phyloP scores from a whole-genome alignment of 345 rosid species.

The Firmiana major region DNA sequence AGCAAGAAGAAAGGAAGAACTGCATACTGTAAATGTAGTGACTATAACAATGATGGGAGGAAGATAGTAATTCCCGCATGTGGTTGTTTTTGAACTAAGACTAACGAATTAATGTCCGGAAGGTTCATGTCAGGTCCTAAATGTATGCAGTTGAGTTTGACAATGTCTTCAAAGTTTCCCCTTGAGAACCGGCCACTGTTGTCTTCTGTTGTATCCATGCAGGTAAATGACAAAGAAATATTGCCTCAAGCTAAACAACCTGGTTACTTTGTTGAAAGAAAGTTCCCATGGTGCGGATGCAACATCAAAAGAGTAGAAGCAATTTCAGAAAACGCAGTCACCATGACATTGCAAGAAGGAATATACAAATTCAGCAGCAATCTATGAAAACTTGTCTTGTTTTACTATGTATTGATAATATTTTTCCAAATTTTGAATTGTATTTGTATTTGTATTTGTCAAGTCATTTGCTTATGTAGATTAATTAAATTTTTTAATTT shows the following conservation, averaged over 20 bases:
- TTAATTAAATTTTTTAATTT: too few relatives aligned
- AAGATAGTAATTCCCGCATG: neutral
- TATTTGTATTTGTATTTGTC: too few relatives aligned
- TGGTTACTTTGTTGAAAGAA: neutral
- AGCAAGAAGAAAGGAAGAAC: neutral
- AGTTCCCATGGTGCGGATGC: neutral
- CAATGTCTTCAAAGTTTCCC: neutral
- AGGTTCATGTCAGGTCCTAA: neutral
- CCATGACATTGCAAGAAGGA: too few relatives aligned
- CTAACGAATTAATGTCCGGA: neutral
- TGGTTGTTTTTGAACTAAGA: neutral
- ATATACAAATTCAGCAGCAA: too few relatives aligned
- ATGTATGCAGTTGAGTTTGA: neutral
- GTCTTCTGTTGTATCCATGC: neutral
- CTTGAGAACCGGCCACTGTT: neutral
- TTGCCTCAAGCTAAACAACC: neutral
- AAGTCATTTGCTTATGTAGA: too few relatives aligned
- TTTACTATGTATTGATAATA: too few relatives aligned
- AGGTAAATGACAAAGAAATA: neutral
- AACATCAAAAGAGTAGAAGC: neutral
- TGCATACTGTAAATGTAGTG: neutral
- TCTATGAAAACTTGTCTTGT: too few relatives aligned
- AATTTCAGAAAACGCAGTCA: neutral
- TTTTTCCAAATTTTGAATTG: too few relatives aligned
- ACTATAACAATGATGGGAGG: neutral